Evolutionary conservation across 2,329 filamentous ascomycete genomes (phyloP).

Genomic region (Beauveria rudraprayagi): DNA sequence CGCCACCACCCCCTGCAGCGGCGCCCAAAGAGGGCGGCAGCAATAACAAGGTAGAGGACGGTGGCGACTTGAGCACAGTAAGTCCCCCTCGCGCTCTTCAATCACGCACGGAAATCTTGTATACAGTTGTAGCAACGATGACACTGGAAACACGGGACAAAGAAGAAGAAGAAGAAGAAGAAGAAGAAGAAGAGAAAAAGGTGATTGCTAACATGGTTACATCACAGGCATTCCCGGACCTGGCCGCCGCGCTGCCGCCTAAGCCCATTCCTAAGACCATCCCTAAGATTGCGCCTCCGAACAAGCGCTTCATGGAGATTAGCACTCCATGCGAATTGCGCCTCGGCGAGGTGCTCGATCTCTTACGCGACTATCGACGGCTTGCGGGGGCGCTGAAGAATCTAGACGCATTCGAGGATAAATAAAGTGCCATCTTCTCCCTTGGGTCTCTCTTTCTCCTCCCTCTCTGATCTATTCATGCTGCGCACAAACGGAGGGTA

Average conservation of each 20-base stretch:
- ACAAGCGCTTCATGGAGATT: slow-evolving; percentile 64
- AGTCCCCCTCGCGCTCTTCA: slow-evolving; percentile 17
- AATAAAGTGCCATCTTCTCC: slow-evolving; percentile 15
- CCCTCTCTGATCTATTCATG: background rate
- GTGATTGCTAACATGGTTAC: background rate
- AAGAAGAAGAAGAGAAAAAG: background rate
- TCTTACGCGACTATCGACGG: slow-evolving; percentile 67
- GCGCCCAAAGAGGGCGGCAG: slow-evolving; percentile 23
- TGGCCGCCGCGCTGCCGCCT: slow-evolving; percentile 46
- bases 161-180: background rate
- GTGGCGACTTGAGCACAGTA: slow-evolving; percentile 51
- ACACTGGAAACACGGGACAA: background rate
- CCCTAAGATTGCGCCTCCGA: slow-evolving; percentile 55
- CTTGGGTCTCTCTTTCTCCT: background rate
- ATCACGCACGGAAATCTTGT: too few species aligned
- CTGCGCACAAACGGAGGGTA: background rate
- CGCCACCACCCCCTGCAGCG: slow-evolving; percentile 15
- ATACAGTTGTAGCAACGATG: background rate
- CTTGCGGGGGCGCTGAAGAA: slow-evolving; percentile 58
- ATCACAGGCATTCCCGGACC: slow-evolving; percentile 52
- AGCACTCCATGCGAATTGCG: slow-evolving; percentile 62
- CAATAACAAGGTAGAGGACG: slow-evolving; percentile 34
- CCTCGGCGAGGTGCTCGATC: slow-evolving; percentile 63
- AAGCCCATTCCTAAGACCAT: slow-evolving; percentile 30
- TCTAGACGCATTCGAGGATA: slow-evolving; percentile 49